Evolutionary conservation across 1,284 basidiomycete genomes (phyloP), one percentile per base, ranked within the genome.

Genomic region (Bondarzewia mesenterica): DNA sequence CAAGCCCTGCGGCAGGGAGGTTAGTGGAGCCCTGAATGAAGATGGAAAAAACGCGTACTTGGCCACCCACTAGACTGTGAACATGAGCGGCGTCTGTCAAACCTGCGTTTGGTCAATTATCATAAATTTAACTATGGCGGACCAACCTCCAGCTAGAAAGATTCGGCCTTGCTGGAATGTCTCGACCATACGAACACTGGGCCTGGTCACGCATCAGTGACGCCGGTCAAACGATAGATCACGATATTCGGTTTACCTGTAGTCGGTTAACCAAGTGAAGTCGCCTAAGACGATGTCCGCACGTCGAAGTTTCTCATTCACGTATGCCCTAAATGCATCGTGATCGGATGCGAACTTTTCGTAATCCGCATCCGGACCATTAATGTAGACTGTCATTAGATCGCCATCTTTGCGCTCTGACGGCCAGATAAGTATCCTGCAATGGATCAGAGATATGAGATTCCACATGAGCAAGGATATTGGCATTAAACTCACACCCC

Each of bases 161-260:
- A 60, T 61, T 6, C 65, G 53, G 0, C 68, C 69, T 16, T 60
- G 55, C 8, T 47, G 52, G 49, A 72, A 66, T 43, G 60, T 61
- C 37, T 69, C 58, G 1, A 63, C 63, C 61, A 70, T 66, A 4
- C 68, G 52, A 38, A 71, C 64, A 50, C 68, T 70, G 1, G 65
- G 62, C 25, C 69, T 71, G n/a, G n/a, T n/a, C n/a, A n/a, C n/a
- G n/a, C n/a, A n/a, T n/a, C n/a, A n/a, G n/a, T n/a, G n/a, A n/a
- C n/a, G n/a, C n/a, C n/a, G n/a, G n/a, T n/a, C n/a, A n/a, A n/a
- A n/a, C n/a, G n/a, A n/a, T n/a, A n/a, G n/a, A n/a, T n/a, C n/a
- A n/a, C n/a, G n/a, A n/a, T n/a, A n/a, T n/a, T n/a, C n/a, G n/a
- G n/a, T n/a, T n/a, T 14, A 14, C 10, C 10, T 14, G 35, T 26